These are phyloP conservation scores for Euphorbia peplus DNA, from an alignment of 345 rosid species.

Conservation along the genomic window DNA sequence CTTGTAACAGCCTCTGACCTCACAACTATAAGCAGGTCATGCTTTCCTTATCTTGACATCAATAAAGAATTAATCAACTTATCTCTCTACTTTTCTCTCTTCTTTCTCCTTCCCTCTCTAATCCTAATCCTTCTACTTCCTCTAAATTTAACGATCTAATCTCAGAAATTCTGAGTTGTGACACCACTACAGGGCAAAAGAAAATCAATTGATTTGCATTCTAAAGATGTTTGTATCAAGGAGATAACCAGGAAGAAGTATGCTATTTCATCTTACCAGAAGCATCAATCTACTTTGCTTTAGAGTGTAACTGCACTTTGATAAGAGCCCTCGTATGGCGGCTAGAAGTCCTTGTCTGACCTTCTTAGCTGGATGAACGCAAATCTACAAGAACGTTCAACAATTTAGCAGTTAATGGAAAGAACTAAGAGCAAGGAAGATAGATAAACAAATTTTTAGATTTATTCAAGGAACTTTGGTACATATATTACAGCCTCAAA, in stretches of 20 bases:
- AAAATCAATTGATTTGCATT: too few relatives aligned
- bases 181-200: too few relatives aligned
- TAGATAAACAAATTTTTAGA: not conserved
- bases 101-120: too few relatives aligned
- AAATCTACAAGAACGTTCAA: constrained; percentile 52
- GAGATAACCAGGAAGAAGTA: not conserved
- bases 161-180: too few relatives aligned
- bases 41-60: too few relatives aligned
- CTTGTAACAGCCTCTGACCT: too few relatives aligned
- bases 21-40: too few relatives aligned
- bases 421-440: not conserved
- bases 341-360: constrained; percentile 66
- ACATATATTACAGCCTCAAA: not conserved
- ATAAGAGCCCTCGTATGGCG: constrained; percentile 63
- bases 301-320: constrained; percentile 57
- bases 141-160: too few relatives aligned
- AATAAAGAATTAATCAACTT: too few relatives aligned
- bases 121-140: too few relatives aligned
- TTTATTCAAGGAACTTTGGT: constrained; percentile 3
- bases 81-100: too few relatives aligned
- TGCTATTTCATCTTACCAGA: constrained; percentile 51
- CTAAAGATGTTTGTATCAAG: too few relatives aligned
- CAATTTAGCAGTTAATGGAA: constrained; percentile 9
- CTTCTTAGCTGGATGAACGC: constrained; percentile 66
- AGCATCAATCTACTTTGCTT: constrained; percentile 68